Evolutionary conservation across 495 filamentous ascomycete species (phyloP), one percentile per base, ranked within the genome.

Genomic region (Penicillium alfredii): DNA sequence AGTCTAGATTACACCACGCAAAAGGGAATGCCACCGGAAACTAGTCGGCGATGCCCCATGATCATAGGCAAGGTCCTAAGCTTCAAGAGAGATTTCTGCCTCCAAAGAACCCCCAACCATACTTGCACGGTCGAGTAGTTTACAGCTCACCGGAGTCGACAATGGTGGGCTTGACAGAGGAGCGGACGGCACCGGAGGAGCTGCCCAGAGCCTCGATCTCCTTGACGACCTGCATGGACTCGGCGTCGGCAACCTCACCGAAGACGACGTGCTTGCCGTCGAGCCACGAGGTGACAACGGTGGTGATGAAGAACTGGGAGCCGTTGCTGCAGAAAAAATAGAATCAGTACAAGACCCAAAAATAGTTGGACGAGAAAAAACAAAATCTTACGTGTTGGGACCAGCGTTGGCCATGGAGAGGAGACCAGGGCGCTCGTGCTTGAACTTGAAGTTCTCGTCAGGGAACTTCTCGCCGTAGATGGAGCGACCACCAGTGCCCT

Each of bases 241-340:
- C 58, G 0, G 66, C 55, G 40, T 86, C 81, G 33, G 74, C 73
- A 27, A 99, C 90, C 64, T 97, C 83, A 44, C 92, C 92, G 64
- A 97, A 99, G 39, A 99, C 92, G 38, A 99, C 92, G 69, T 99
- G 92, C 73, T 97, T 97, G 49, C 81, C 80, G 58, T 97, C 87
- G 35, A 99, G 79, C 72, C 96, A 93, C 18, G 82, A 81, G 26
- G 92, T 99, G 16, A 76, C 69, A 44, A 93, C 84, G 20, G 93
- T 97, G 39, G 92, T 99, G 60, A 99, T 69, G 77, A 97, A 99
- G 80, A 99, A 99, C 63, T 97, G 93, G 41, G 82, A 88, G 51
- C 93, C 92, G 62, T 97, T 99, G 64, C 92, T 96, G 42, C 4
- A 49, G 11, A 16, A 22, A 35, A 27, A 14, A 14, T 27, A 43